These are phyloP conservation scores for Talaromyces sp. DNA, from an alignment of 2,329 filamentous ascomycete species.

Conservation along the genomic window DNA sequence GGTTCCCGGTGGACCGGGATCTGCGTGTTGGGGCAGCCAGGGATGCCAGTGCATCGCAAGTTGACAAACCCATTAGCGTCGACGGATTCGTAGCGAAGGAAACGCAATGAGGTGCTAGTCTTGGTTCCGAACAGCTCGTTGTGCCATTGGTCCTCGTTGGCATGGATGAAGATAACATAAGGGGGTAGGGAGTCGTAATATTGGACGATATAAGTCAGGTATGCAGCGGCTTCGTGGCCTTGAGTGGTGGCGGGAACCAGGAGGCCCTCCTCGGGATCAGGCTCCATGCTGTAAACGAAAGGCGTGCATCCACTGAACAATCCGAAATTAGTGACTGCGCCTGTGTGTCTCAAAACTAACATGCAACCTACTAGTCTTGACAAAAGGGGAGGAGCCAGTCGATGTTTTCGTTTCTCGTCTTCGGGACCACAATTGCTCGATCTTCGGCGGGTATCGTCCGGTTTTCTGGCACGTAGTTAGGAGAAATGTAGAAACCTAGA, in stretches of 20 bases:
- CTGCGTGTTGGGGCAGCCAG: conserved; percentile 37
- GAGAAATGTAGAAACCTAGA: conserved; percentile 1
- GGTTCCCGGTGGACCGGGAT: conserved; percentile 25
- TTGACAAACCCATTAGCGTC: conserved; percentile 35
- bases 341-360: neutral
- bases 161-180: conserved; percentile 58
- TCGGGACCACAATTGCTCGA: conserved; percentile 7
- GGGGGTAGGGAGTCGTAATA: conserved; percentile 57
- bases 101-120: conserved; percentile 23
- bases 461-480: conserved; percentile 1
- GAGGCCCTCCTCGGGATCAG: conserved; percentile 17
- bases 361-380: conserved; percentile 8
- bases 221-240: conserved; percentile 60
- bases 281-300: conserved; percentile 26
- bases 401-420: conserved; percentile 6
- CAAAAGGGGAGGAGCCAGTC: conserved; percentile 11
- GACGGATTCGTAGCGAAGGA: conserved; percentile 32
- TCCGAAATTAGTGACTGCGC: neutral
- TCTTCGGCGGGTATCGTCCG: conserved; percentile 9
- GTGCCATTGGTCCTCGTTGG: conserved; percentile 53
- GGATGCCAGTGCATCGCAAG: conserved; percentile 31
- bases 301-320: conserved; percentile 13
- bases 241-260: conserved; percentile 29
- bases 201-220: conserved; percentile 58
- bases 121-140: conserved; percentile 44